Conservation (phyloP, 73 alveolate species). For the Breviolum minutum region DNA sequence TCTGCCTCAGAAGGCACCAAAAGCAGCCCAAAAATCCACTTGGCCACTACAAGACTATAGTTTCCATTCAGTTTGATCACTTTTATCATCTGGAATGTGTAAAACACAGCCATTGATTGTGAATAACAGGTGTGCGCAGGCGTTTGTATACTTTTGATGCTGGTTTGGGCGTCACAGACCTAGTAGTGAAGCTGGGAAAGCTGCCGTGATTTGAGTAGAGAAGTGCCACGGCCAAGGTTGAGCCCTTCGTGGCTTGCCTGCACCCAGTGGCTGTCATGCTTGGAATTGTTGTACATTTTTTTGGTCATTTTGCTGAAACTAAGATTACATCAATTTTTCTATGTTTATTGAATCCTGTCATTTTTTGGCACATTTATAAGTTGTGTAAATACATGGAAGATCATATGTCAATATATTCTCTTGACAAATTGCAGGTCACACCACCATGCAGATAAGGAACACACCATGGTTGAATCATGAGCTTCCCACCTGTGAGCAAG, state of each 20-base stretch:
- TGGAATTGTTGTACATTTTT: background rate
- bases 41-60: background rate
- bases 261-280: background rate
- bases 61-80: background rate
- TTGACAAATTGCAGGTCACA: no score
- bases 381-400: background rate
- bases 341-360: background rate
- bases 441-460: no score
- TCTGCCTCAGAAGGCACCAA: slow-evolving; percentile 33
- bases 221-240: background rate
- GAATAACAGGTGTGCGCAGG: slow-evolving; percentile 9
- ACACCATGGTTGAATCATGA: background rate
- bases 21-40: background rate
- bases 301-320: background rate
- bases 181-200: background rate
- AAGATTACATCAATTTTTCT: background rate
- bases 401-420: background rate
- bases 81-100: background rate
- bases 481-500: background rate
- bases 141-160: slow-evolving; percentile 16
- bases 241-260: slow-evolving; percentile 34
- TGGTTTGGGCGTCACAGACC: slow-evolving; percentile 35
- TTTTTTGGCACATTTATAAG: background rate
- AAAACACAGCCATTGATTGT: background rate
- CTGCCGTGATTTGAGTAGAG: background rate